Evolutionary conservation across 208 protist species (phyloP).

Genomic region (Blastocrithidia nonstop): DNA sequence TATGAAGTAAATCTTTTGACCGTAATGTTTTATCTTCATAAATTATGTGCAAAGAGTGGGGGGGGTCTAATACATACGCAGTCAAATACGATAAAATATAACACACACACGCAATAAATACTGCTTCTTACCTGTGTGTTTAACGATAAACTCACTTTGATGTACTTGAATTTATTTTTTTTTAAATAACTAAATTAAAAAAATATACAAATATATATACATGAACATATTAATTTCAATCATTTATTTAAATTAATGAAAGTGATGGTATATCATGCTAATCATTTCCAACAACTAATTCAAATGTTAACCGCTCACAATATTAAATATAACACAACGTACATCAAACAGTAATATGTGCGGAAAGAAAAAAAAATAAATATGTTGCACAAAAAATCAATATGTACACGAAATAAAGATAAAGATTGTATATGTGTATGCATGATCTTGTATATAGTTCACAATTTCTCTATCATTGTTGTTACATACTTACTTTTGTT

Average conservation of each 20-base stretch:
- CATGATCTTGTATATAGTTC: background rate
- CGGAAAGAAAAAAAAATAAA: background rate
- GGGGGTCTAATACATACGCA: too few species aligned
- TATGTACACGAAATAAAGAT: background rate
- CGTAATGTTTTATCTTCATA: too few species aligned
- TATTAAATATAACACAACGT: background rate
- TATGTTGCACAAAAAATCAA: background rate
- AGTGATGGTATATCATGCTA: background rate
- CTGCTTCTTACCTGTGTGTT: too few species aligned
- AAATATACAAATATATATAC: background rate
- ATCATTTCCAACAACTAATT: background rate
- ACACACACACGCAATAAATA: too few species aligned
- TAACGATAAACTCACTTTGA: too few species aligned
- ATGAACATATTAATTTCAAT: too few species aligned
- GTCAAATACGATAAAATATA: too few species aligned
- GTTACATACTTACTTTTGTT: background rate
- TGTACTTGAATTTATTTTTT: background rate
- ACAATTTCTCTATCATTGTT: background rate
- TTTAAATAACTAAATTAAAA: background rate
- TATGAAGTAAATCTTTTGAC: too few species aligned
- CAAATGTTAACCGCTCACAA: background rate
- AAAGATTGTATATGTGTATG: background rate
- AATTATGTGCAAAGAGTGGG: too few species aligned
- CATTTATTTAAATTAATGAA: too few species aligned
- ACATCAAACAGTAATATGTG: background rate